A percentile compares a stretch with the other conserved stretches of the same genome.
phyloP scores from a whole-genome alignment of 306 rosid species.

The Glycine tomentella region DNA sequence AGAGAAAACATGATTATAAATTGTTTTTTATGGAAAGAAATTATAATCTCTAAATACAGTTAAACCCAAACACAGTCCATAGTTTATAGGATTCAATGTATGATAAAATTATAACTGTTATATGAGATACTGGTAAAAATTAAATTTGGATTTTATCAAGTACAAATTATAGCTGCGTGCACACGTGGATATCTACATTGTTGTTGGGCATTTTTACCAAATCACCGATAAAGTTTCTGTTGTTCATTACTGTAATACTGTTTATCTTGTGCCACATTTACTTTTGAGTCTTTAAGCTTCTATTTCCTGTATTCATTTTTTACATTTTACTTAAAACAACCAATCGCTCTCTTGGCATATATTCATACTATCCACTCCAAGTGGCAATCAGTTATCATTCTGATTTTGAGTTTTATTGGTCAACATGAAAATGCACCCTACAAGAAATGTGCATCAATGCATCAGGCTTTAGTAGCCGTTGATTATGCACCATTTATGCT shows the following conservation, averaged over 20 bases:
- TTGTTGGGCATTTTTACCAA: background rate
- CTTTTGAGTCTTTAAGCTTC: conserved; percentile 12
- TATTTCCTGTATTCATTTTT: conserved; percentile 8
- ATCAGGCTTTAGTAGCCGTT: background rate
- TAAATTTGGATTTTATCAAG: background rate
- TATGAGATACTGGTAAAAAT: no score
- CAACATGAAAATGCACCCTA: background rate
- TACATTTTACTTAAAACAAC: background rate
- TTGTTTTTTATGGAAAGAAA: no score
- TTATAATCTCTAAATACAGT: no score
- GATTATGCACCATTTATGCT: background rate
- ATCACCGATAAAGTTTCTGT: background rate
- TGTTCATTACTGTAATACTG: background rate
- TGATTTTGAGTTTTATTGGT: background rate
- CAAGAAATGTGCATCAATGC: background rate
- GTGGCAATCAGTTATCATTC: conserved; percentile 18
- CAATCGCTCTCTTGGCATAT: background rate
- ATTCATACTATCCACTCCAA: no score
- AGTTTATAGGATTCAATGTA: no score
- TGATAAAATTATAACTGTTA: no score
- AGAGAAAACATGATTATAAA: no score
- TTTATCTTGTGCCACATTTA: background rate
- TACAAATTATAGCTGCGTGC: background rate
- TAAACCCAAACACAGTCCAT: no score
- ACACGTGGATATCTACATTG: background rate